Evolutionary conservation across 306 rosid genomes (phyloP).

Genomic region (Hippophae tibetana): DNA sequence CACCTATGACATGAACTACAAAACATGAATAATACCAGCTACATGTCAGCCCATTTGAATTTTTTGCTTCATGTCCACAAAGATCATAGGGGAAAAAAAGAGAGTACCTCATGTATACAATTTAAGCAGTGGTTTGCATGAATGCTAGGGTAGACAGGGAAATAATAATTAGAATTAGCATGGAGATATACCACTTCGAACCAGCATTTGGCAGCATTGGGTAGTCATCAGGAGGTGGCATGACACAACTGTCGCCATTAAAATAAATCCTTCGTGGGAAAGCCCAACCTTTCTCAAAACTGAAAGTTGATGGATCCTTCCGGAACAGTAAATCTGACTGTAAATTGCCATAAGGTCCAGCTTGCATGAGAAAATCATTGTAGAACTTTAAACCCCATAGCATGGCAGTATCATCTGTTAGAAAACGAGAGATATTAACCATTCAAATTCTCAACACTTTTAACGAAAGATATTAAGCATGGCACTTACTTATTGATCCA

Average conservation of each 20-base stretch:
- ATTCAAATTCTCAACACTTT: no score
- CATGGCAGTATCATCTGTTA: constrained; percentile 69
- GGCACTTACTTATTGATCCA: constrained; percentile 44
- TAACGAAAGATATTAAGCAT: no score
- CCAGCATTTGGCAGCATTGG: constrained; percentile 47
- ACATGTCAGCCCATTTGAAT: no score
- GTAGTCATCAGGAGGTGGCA: constrained; percentile 65
- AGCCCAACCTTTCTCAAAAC: constrained; percentile 66
- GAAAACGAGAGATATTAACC: not conserved
- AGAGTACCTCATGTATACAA: no score
- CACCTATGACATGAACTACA: no score
- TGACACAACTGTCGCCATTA: constrained; percentile 72
- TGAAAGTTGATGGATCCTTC: constrained; percentile 49
- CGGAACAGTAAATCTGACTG: constrained; percentile 63
- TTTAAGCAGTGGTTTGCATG: not conserved
- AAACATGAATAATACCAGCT: no score
- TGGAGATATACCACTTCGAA: not conserved
- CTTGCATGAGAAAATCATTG: constrained; percentile 55
- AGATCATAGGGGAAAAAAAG: no score
- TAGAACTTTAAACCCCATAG: constrained; percentile 65
- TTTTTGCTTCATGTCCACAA: no score
- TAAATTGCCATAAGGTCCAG: constrained; percentile 49
- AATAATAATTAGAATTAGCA: not conserved
- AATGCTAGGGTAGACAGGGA: not conserved
- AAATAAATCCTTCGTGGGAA: constrained; percentile 68